Evolutionary conservation across 495 filamentous ascomycete species (phyloP), one percentile per base, ranked within the genome.

Genomic region (Echria macrotheca): DNA sequence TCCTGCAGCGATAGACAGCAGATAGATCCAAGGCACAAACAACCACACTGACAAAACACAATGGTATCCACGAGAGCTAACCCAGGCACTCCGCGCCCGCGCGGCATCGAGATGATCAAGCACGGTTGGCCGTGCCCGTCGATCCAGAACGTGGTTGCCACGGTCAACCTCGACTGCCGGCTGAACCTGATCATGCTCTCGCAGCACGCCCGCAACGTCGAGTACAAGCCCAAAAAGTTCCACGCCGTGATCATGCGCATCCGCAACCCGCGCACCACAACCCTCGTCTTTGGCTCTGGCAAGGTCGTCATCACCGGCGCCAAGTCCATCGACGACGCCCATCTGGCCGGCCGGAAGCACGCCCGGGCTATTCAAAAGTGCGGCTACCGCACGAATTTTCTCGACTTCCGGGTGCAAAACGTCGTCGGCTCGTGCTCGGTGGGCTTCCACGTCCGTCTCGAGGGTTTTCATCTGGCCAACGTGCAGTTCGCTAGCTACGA

Each of bases 261-360:
- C 65, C 91, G 91, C 60, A 91, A 96, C 49, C 91, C 93, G 19
- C 94, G 94, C 72, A 96, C 91, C 1, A 96, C 91, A 6, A 88
- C 91, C 1, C 73, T 97, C 38, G 91, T 97, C 77, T 97, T 96
- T 66, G 89, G 90, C 12, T 91, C 86, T 0, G 91, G 91, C 73
- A 95, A 94, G 79, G 95, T 97, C 89, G 91, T 96, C 41, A 87
- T 97, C 31, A 96, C 91, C 24, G 91, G 91, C 69, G 91, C 91
- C 47, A 96, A 95, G 73, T 94, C 88, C 2, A 89, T 91, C 61
- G 88, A 91, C 58, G 86, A 93, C 57, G 91, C 88, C 29, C 90
- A 89, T 64, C 78, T 96, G 53, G 91, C 91, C 0, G 91, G 83
- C n/a, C 81, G 90, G 61, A 95, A 95, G 70, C 95, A 96, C 70